A percentile compares a stretch with the other conserved stretches of the same genome.
phyloP scores from a whole-genome alignment of 768 basidiomycete genomes.

The Pluteus cervinus region DNA sequence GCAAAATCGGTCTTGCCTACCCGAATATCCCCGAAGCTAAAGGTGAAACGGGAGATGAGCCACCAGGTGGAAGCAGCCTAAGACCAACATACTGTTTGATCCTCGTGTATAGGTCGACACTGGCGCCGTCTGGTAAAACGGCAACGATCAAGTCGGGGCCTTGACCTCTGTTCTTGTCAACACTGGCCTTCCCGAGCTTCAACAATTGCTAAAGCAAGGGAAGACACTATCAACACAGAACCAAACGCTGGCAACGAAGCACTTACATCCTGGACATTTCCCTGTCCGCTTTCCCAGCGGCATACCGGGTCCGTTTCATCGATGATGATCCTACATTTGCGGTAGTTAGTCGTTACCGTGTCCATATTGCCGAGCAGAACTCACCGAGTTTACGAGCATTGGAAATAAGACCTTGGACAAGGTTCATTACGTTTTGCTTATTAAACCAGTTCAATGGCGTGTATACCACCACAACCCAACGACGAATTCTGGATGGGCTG shows the following conservation, averaged over 20 bases:
- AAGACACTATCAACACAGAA: conserved; percentile 23
- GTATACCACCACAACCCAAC: conserved; percentile 64
- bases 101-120: conserved; percentile 69
- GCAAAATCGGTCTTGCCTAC: no score
- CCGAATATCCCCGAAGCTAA: conserved; percentile 60
- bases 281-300: conserved; percentile 54
- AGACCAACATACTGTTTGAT: conserved; percentile 75
- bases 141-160: conserved; percentile 59
- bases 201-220: no score
- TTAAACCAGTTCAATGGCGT: conserved; percentile 51
- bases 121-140: conserved; percentile 64
- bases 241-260: not conserved
- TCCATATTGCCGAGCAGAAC: conserved; percentile 28
- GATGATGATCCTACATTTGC: conserved; percentile 51
- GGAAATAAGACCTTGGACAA: conserved; percentile 47
- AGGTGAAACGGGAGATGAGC: no score
- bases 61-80: no score
- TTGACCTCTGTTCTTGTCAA: conserved; percentile 25
- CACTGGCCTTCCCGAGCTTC: conserved; percentile 47
- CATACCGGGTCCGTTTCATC: conserved; percentile 39
- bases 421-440: conserved; percentile 31
- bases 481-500: conserved; percentile 41
- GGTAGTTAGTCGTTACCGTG: conserved; percentile 31
- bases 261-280: conserved; percentile 34
- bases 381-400: conserved; percentile 52